A percentile compares a stretch with the other conserved stretches of the same genome.
phyloP scores from a whole-genome alignment of 1,284 basidiomycete genomes.

The Leccinum griseonigrum region DNA sequence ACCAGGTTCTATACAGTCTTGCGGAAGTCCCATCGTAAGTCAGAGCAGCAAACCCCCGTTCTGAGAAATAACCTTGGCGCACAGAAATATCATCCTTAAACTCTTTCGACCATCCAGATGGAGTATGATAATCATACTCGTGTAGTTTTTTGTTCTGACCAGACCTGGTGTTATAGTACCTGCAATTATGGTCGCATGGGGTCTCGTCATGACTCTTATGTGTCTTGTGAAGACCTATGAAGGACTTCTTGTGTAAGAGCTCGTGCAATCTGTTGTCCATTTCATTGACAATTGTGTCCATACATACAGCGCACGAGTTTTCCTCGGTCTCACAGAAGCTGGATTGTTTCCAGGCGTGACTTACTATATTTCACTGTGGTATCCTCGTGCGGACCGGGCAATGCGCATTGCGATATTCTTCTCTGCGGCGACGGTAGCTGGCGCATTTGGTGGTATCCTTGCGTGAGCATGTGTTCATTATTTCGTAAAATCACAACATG shows the following conservation, averaged over 20 bases:
- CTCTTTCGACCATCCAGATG: conserved; percentile 46
- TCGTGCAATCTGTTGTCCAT: not conserved
- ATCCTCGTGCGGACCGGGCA: conserved; percentile 49
- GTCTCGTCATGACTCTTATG: conserved; percentile 42
- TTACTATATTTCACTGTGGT: conserved; percentile 57
- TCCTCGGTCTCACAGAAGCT: conserved; percentile 55
- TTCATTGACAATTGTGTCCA: conserved; percentile 3
- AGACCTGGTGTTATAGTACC: conserved; percentile 35
- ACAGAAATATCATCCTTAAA: conserved; percentile 47
- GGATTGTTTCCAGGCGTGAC: conserved; percentile 54
- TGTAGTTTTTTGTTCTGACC: conserved; percentile 2
- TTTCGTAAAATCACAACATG: not conserved
- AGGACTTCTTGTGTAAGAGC: conserved; percentile 28
- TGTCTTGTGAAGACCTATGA: conserved; percentile 36
- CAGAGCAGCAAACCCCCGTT: not conserved
- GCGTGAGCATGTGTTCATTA: conserved; percentile 22
- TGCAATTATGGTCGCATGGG: conserved; percentile 50
- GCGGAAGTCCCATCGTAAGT: conserved; percentile 50
- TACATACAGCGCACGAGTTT: conserved; percentile 41
- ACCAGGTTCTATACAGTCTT: conserved; percentile 43
- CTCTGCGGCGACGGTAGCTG: conserved; percentile 54
- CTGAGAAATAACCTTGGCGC: conserved; percentile 4
- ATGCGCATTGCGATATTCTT: conserved; percentile 56
- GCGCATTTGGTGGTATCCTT: conserved; percentile 42
- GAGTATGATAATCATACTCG: conserved; percentile 33